Conservation (phyloP, 208 protist genomes). For the Trypanosoma grayi region DNA sequence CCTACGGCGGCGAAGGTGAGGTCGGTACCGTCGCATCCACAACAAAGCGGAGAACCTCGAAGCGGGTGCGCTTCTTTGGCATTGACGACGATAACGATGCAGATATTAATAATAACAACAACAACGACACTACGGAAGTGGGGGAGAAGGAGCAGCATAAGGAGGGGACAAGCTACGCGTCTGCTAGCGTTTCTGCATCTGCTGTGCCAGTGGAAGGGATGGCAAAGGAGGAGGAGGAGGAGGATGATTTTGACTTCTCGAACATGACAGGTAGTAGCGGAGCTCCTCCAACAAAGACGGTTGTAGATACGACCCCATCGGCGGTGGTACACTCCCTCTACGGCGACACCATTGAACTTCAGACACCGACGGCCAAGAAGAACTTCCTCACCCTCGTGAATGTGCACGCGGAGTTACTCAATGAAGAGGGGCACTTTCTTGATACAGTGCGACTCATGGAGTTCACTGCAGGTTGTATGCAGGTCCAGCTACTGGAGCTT, state of each 20-base stretch:
- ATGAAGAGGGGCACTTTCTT: conserved; percentile 76
- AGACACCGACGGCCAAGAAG: conserved; percentile 37
- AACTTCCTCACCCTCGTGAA: conserved; percentile 89
- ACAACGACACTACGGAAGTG: background rate
- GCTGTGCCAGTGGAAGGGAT: background rate
- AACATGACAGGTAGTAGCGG: background rate
- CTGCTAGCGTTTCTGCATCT: background rate
- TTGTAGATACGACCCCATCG: conserved; percentile 5
- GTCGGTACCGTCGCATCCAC: background rate
- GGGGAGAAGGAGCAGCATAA: background rate
- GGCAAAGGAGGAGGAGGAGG: background rate
- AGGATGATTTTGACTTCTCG: conserved; percentile 33
- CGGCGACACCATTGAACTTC: conserved; percentile 48
- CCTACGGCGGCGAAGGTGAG: background rate
- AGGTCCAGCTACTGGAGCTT: conserved; percentile 68
- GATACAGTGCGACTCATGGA: conserved; percentile 72
- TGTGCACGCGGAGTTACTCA: conserved; percentile 84
- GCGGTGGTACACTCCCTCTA: conserved; percentile 36
- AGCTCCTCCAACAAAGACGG: background rate
- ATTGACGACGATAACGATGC: conserved; percentile 27
- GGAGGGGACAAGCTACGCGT: background rate
- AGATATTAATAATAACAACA: conserved; percentile 4
- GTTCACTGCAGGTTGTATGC: conserved; percentile 59
- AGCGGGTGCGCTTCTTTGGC: conserved; percentile 72
- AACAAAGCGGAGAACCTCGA: conserved; percentile 29